Base-by-base conservation (phyloP, 352 stramenopile genomes). In the Phytophthora macrochlamydospora region DNA sequence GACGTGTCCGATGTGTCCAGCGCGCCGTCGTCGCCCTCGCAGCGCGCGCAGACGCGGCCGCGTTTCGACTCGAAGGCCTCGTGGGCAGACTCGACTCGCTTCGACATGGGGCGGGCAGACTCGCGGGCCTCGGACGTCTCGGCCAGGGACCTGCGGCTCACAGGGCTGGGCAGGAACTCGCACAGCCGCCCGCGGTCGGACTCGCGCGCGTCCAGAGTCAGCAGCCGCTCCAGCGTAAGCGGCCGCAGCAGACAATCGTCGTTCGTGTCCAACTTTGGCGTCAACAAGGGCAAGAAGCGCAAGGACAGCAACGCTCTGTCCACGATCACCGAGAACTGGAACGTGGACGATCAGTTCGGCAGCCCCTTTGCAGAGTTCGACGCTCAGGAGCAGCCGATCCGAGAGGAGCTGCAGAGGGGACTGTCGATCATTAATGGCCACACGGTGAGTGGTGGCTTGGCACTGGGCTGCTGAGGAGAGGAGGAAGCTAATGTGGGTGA, bases 251-350 rank as follows among this genome's bases (percentile, higher is more conserved):
- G 84, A 1, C 76, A 82, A 24, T 84, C 76, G 59, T 92, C 85
- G 8, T 93, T 92, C 53, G 85, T 92, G 56, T 93, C 83, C 43
- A 93, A 92, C 52, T 91, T 93, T 68, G 81, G 85, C 0, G 78
- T 89, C 14, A 89, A 73, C 11, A 89, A 86, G 59, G 69, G 67
- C 29, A 76, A 73, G 50, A 76, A 76, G 48, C 84, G 75, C 55
- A 90, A 83, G 44, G 85, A 90, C 50, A 93, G 81, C 71, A 89
- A 84, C 43, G 80, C 87, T 35, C 69, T 93, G 54, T 95, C 84
- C 31, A 95, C 84, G 6, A 95, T 94, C 54, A 94, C 86, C n/a
- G 86, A 94, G 78, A 87, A 92, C 68, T 94, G 86, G 86, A 93
- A 94, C 59, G 49, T 94, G 0, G 84, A 95, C 59, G 86, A 94